Percentiles rank a stretch among this genome's conserved stretches.
Evolutionary conservation across 768 basidiomycete genomes (phyloP).

Genomic region (Auriscalpium orientale): DNA sequence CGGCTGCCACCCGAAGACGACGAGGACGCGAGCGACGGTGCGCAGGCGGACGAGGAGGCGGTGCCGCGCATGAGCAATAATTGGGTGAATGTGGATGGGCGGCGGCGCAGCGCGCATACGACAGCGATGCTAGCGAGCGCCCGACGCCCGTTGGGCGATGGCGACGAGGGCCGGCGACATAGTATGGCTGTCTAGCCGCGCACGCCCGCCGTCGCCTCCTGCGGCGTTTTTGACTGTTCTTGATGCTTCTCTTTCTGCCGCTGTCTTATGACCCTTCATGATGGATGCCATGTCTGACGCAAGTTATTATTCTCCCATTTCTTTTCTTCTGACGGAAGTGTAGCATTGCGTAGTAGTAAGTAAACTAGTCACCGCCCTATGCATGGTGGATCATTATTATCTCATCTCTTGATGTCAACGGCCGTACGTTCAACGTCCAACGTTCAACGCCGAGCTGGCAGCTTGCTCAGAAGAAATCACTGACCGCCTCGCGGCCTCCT

Average conservation of each 20-base stretch:
- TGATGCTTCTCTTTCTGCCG: not conserved
- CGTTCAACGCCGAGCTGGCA: too few relatives aligned
- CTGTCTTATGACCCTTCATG: too few relatives aligned
- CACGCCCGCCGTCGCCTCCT: not conserved
- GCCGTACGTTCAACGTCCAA: too few relatives aligned
- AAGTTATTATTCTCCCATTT: not conserved
- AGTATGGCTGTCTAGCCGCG: constrained; percentile 49
- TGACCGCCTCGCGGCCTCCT: too few relatives aligned
- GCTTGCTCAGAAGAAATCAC: too few relatives aligned
- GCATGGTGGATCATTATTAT: too few relatives aligned
- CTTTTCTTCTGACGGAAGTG: not conserved
- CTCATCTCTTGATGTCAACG: too few relatives aligned
- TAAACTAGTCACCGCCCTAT: not conserved
- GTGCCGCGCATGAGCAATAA: constrained; percentile 13
- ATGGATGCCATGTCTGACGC: too few relatives aligned
- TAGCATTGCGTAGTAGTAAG: not conserved
- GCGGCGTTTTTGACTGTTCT: not conserved
- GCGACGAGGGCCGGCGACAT: constrained; percentile 53
- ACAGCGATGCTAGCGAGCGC: constrained; percentile 8
- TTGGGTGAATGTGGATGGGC: constrained; percentile 52
- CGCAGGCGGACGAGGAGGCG: constrained; percentile 65
- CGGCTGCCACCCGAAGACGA: constrained; percentile 42
- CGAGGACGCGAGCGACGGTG: constrained; percentile 52
- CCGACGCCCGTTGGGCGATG: constrained; percentile 30
- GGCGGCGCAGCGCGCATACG: constrained; percentile 36